These are phyloP conservation scores for Lyophyllum atratum DNA, from an alignment of 768 basidiomycete genomes.

Conservation along the genomic window DNA sequence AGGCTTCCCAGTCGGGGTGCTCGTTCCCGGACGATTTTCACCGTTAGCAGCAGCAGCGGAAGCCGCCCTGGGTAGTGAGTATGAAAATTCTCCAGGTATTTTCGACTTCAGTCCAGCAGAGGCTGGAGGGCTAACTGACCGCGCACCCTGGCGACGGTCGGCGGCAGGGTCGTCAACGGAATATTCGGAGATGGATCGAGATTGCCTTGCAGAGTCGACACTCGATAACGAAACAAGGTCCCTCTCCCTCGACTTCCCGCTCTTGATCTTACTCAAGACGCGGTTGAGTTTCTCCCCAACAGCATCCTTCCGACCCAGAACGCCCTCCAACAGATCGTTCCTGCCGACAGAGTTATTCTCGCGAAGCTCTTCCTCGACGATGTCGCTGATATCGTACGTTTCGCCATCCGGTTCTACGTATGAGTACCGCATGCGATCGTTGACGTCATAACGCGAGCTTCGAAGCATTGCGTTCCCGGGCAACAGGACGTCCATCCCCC, in stretches of 20 bases:
- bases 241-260: constrained; percentile 49
- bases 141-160: constrained; percentile 31
- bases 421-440: constrained; percentile 86
- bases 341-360: constrained; percentile 42
- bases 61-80: constrained; percentile 8
- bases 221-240: constrained; percentile 28
- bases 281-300: constrained; percentile 72
- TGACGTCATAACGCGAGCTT: constrained; percentile 72
- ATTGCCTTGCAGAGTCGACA: constrained; percentile 35
- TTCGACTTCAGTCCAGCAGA: constrained; percentile 32
- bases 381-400: constrained; percentile 90
- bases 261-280: constrained; percentile 75
- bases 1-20: constrained; percentile 36
- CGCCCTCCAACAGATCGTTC: constrained; percentile 70
- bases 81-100: constrained; percentile 14
- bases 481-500: constrained; percentile 87
- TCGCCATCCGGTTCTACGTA: constrained; percentile 91
- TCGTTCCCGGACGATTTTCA: constrained; percentile 28
- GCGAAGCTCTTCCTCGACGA: constrained; percentile 89
- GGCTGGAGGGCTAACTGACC: constrained; percentile 42
- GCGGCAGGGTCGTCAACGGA: constrained; percentile 46
- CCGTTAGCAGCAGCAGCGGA: constrained; percentile 12
- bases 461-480: constrained; percentile 86
- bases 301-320: constrained; percentile 58
- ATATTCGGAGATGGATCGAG: constrained; percentile 56